Conservation (phyloP, 1,139 yeast genomes). For the Suzukiozyma palmioleophila region DNA sequence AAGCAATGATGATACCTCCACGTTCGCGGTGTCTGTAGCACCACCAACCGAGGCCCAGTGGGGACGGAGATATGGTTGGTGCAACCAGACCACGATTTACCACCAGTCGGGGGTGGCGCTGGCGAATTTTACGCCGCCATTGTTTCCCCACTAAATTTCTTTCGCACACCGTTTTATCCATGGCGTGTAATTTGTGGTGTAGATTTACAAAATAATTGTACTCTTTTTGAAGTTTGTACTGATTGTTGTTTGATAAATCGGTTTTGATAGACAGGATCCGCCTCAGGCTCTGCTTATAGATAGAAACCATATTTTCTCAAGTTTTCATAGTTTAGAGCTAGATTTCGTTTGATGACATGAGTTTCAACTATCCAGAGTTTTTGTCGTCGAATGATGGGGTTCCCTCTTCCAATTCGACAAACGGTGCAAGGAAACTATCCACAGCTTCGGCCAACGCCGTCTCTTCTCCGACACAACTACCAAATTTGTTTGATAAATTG, state of each 20-base stretch:
- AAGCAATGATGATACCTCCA: too few species aligned
- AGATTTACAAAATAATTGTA: neutral
- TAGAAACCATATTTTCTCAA: neutral
- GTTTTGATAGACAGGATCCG: neutral
- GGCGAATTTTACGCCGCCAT: neutral
- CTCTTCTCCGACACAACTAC: neutral
- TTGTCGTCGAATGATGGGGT: slow-evolving; percentile 12
- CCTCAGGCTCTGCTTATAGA: neutral
- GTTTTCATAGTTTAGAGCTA: slow-evolving; percentile 8
- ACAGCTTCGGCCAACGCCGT: neutral
- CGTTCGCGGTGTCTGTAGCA: too few species aligned
- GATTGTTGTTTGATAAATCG: neutral
- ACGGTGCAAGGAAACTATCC: neutral
- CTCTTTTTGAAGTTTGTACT: neutral
- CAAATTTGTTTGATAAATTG: neutral
- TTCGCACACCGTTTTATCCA: neutral
- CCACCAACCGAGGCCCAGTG: neutral
- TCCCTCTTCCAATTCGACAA: slow-evolving; percentile 8
- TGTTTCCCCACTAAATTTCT: neutral
- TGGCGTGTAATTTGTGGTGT: neutral
- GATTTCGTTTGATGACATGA: slow-evolving; percentile 16
- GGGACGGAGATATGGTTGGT: neutral
- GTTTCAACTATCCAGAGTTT: slow-evolving; percentile 38
- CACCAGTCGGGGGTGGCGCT: neutral
- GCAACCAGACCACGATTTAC: neutral